Evolutionary conservation across 768 basidiomycete species (phyloP).

Genomic region (Amyloporia xantha): DNA sequence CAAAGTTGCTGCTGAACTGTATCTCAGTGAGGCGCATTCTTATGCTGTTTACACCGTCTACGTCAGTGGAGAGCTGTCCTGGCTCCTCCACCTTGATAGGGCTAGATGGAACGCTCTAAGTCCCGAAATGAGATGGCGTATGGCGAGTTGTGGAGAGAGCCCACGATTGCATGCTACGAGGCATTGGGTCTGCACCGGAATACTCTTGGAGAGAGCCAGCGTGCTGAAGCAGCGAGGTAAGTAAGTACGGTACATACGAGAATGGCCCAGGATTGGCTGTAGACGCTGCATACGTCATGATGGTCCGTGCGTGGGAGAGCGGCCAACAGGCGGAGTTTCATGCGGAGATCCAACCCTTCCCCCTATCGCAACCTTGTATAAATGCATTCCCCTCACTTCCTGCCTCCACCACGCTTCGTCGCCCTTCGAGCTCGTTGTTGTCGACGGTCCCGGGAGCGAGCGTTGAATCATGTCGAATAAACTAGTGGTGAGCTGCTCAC

Average conservation of each 20-base stretch:
- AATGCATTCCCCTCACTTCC: conserved; percentile 22
- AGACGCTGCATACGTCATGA: background rate
- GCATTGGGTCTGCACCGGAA: no score
- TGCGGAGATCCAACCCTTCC: conserved; percentile 25
- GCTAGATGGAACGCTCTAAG: background rate
- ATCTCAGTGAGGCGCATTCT: no score
- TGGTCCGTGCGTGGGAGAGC: conserved; percentile 44
- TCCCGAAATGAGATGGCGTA: no score
- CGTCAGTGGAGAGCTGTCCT: background rate
- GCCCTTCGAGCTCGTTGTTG: conserved; percentile 25
- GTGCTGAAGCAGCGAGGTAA: no score
- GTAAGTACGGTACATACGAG: no score
- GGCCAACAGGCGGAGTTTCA: conserved; percentile 35
- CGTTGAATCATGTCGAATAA: conserved; percentile 79
- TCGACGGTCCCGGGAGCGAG: conserved; percentile 25
- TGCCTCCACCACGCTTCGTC: conserved; percentile 29
- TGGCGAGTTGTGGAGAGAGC: no score
- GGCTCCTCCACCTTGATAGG: background rate
- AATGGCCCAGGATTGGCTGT: no score
- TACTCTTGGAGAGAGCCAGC: no score
- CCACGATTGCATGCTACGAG: no score
- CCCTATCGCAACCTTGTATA: conserved; percentile 26
- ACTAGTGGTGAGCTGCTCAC: conserved; percentile 92
- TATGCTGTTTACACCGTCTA: no score
- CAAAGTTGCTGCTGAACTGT: no score